Evolutionary conservation across 225 moss, liverwort and hornwort genomes (phyloP), one percentile per base, ranked within the genome.

Genomic region (Marchantia polymorpha): DNA sequence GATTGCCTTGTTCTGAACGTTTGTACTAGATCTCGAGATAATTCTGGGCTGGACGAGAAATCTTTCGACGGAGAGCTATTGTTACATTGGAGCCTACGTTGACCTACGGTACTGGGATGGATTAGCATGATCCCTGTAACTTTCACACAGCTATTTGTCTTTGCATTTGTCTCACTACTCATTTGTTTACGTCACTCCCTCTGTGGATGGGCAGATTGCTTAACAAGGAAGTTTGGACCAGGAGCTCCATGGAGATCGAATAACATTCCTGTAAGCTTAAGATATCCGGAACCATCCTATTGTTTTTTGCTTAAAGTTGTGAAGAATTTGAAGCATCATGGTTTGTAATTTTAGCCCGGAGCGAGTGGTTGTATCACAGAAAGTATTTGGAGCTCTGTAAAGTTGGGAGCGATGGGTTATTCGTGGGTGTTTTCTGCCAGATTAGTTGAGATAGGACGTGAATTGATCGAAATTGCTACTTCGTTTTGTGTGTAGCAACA

Each of bases 191-290:
- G n/a, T n/a, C n/a, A n/a, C n/a, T n/a, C n/a, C n/a, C n/a, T n/a
- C n/a, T 39, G 60, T 80, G 68, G 27, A 74, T 61, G 71, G 19
- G 7, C 93, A 99, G 97, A 90, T 87, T 99, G 97, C 86, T 89
- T 92, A 81, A 94, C 94, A 78, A 89, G 97, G 82, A 93, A 89
- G 88, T 89, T 99, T 52, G 94, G 97, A 53, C 97, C 92, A 7
- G 84, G 73, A 83, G 82, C 92, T 69, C 75, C 91, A 3, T 95
- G 93, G 94, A 92, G 87, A 80, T 78, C 87, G 16, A 79, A 79
- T 79, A 27, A 70, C 56, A 39, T 69, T 29, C 72, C 72, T 54
- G 96, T 96, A 88, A 84, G 96, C 89, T 55, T 61, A 8, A 55
- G 25, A 0, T 58, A 7, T 30, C 55, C 60, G 12, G 59, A 27